A percentile compares a stretch with the other conserved stretches of the same genome.
These are phyloP conservation scores for Maudiozyma bulderi DNA, from an alignment of 805 yeast species.

Conservation along the genomic window DNA sequence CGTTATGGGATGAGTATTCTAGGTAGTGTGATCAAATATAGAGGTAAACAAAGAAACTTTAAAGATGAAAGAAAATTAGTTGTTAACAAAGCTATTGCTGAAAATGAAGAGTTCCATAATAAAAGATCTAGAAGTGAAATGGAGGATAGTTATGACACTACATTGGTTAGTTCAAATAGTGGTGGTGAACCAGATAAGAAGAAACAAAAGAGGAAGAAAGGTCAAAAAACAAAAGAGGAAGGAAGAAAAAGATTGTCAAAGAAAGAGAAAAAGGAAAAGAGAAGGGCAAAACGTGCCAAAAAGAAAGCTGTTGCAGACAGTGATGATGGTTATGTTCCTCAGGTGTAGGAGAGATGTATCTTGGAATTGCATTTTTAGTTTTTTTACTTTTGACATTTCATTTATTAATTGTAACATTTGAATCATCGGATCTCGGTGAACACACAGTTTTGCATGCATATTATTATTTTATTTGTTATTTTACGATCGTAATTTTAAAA, in stretches of 20 bases:
- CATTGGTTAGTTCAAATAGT: not conserved
- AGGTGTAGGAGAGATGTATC: not conserved
- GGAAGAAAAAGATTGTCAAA: not conserved
- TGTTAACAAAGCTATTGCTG: conserved; percentile 45
- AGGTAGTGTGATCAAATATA: conserved; percentile 69
- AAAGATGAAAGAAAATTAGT: conserved; percentile 62
- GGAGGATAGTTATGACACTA: conserved; percentile 13
- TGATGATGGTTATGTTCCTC: not conserved
- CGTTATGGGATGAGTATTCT: conserved; percentile 64
- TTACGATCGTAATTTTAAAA: not conserved
- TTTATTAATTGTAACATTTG: not conserved
- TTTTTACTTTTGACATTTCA: not conserved
- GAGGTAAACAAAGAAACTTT: conserved; percentile 67
- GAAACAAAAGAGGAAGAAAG: not conserved
- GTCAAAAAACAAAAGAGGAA: not conserved
- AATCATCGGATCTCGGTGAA: not conserved
- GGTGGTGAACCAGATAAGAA: conserved; percentile 9
- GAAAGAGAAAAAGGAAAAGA: conserved; percentile 4
- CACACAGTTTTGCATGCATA: too few species aligned
- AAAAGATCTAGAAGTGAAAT: conserved; percentile 21
- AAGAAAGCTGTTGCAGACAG: not conserved
- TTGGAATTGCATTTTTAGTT: not conserved
- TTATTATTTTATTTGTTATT: too few species aligned
- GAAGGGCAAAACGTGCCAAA: conserved; percentile 2
- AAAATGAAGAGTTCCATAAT: conserved; percentile 25